A percentile compares a stretch with the other conserved stretches of the same genome.
Evolutionary conservation across 192 early-diverging fungal species (phyloP).

Genomic region (Coemansia umbellata): DNA sequence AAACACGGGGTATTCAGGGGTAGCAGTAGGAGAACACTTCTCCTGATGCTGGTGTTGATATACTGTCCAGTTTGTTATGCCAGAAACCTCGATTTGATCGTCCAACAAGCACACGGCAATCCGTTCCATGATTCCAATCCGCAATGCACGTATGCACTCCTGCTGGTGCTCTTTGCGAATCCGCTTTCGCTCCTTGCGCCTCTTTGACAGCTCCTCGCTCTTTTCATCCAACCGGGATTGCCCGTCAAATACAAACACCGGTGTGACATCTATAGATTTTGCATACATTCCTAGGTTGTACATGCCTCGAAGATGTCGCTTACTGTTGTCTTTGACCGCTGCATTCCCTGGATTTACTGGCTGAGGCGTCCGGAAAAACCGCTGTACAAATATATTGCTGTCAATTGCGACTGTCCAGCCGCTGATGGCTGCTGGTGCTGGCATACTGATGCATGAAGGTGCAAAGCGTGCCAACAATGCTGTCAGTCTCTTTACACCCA

Average conservation of each 20-base stretch:
- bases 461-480: slow-evolving; percentile 53
- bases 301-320: slow-evolving; percentile 60
- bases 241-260: slow-evolving; percentile 72
- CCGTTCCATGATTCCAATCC: slow-evolving; percentile 11
- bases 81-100: background rate
- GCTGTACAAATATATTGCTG: slow-evolving; percentile 54
- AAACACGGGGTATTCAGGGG: background rate
- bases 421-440: slow-evolving; percentile 28
- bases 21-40: no score
- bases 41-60: background rate
- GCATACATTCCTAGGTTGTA: slow-evolving; percentile 53
- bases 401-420: slow-evolving; percentile 55
- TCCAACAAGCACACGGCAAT: slow-evolving; percentile 3
- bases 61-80: background rate
- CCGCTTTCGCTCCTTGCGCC: slow-evolving; percentile 12
- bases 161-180: slow-evolving; percentile 11
- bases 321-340: slow-evolving; percentile 35
- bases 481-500: slow-evolving; percentile 60
- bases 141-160: slow-evolving; percentile 11
- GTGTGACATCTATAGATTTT: slow-evolving; percentile 52
- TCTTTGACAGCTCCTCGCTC: slow-evolving; percentile 38
- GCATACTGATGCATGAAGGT: slow-evolving; percentile 38
- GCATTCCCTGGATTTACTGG: background rate
- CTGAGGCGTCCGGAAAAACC: slow-evolving; percentile 42
- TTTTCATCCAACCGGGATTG: slow-evolving; percentile 51